Conservation (phyloP, 225 moss, liverwort and hornwort genomes). For the Physcomitrellopsis africana region DNA sequence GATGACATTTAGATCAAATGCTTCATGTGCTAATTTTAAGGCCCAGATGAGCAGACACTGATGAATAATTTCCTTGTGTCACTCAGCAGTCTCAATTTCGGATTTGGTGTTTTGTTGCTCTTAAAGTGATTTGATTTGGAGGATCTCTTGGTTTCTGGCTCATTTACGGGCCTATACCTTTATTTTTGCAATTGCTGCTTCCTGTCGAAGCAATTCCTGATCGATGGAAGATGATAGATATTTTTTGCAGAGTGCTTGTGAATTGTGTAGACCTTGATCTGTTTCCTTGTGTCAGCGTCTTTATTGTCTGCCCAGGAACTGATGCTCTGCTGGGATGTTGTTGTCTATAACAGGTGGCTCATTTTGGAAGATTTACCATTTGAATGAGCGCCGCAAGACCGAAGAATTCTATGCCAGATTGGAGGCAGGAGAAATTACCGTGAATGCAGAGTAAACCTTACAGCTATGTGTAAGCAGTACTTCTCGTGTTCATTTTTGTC, state of each 20-base stretch:
- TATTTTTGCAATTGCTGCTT: too few species aligned
- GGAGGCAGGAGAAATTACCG: constrained; percentile 57
- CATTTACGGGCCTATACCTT: too few species aligned
- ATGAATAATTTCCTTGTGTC: too few species aligned
- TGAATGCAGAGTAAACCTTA: constrained; percentile 32
- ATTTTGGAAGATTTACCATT: constrained; percentile 58
- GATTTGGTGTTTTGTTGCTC: too few species aligned
- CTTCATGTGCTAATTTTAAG: too few species aligned
- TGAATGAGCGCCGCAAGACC: constrained; percentile 58
- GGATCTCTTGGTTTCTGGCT: too few species aligned
- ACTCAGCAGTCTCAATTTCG: too few species aligned
- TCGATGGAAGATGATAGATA: not conserved
- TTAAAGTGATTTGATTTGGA: too few species aligned
- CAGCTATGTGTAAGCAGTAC: constrained; percentile 18
- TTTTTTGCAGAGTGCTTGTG: not conserved
- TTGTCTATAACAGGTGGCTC: constrained; percentile 35
- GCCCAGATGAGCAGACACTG: too few species aligned
- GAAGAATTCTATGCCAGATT: constrained; percentile 55
- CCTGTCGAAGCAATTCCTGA: not conserved
- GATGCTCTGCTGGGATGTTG: not conserved
- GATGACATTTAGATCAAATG: too few species aligned
- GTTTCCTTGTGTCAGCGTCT: not conserved
- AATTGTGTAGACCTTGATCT: not conserved
- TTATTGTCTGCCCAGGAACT: not conserved
- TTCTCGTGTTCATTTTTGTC: not conserved